These are phyloP conservation scores for Globisporangium apiculatum DNA, from an alignment of 352 stramenopile species.

Conservation along the genomic window DNA sequence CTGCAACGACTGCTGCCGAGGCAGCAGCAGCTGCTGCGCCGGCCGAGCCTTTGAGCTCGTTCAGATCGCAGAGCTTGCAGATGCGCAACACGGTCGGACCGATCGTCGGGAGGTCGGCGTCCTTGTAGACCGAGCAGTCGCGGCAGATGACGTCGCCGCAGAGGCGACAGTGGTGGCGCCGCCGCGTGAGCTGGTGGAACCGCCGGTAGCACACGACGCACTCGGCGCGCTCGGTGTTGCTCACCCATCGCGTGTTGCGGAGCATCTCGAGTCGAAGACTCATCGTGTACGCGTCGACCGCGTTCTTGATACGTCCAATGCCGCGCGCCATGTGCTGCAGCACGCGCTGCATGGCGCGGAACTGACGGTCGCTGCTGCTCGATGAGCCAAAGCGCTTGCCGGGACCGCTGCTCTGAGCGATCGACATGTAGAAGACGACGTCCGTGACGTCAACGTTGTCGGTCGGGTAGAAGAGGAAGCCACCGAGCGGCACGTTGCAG, in stretches of 20 bases:
- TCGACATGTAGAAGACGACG: conserved; percentile 74
- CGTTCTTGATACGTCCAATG: conserved; percentile 44
- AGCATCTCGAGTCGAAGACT: conserved; percentile 50
- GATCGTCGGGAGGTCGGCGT: conserved; percentile 57
- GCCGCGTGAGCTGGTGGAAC: conserved; percentile 60
- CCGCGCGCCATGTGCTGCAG: conserved; percentile 48
- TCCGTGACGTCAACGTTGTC: conserved; percentile 49
- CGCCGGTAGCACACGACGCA: conserved; percentile 58
- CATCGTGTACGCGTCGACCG: conserved; percentile 56
- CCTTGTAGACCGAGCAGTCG: conserved; percentile 64
- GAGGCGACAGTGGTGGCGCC: conserved; percentile 68
- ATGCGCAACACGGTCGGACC: conserved; percentile 60
- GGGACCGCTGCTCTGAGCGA: conserved; percentile 18
- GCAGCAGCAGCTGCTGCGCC: conserved; percentile 8
- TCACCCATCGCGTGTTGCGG: conserved; percentile 42
- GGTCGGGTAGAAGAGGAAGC: conserved; percentile 66
- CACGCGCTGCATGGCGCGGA: conserved; percentile 49
- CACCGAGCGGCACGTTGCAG: conserved; percentile 46
- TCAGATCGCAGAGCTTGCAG: conserved; percentile 47
- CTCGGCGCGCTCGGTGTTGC: conserved; percentile 40
- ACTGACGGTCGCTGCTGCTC: conserved; percentile 47
- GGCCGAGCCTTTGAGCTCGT: conserved; percentile 15
- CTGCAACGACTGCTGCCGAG: background rate
- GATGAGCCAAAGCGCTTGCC: background rate
- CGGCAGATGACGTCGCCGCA: conserved; percentile 75